Evolutionary conservation across 495 filamentous ascomycete species (phyloP).

Genomic region (Penicillium silybi): DNA sequence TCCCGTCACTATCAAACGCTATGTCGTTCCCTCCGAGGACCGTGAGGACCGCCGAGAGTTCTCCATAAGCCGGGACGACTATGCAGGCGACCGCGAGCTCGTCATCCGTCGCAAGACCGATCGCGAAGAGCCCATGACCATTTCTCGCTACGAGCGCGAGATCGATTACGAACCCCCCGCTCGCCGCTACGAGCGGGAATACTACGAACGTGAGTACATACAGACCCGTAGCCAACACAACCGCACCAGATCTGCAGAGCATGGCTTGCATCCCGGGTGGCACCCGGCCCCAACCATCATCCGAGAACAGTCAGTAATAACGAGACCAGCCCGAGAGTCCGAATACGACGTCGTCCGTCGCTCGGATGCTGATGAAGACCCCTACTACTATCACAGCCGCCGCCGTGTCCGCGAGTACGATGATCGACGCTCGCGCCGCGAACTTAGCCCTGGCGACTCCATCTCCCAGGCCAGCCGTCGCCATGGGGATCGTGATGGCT

Average conservation of each 20-base stretch:
- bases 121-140: conserved; percentile 35
- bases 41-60: conserved; percentile 40
- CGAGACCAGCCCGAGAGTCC: conserved; percentile 70
- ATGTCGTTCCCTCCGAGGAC: conserved; percentile 44
- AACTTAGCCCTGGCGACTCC: conserved; percentile 57
- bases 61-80: conserved; percentile 37
- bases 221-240: conserved; percentile 52
- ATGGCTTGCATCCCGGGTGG: conserved; percentile 54
- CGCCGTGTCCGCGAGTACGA: conserved; percentile 53
- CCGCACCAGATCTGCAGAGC: conserved; percentile 65
- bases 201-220: conserved; percentile 50
- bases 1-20: conserved; percentile 45
- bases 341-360: conserved; percentile 66
- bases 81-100: conserved; percentile 39
- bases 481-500: conserved; percentile 36
- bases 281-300: conserved; percentile 60
- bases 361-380: conserved; percentile 49
- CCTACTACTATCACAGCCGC: conserved; percentile 65
- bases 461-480: conserved; percentile 49
- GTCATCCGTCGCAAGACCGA: conserved; percentile 49
- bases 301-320: conserved; percentile 70
- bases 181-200: conserved; percentile 49
- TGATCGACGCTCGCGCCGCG: conserved; percentile 47
- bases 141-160: conserved; percentile 44
- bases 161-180: conserved; percentile 41